Conservation (phyloP, 352 stramenopile genomes). For the Aphanomyces astaci region DNA sequence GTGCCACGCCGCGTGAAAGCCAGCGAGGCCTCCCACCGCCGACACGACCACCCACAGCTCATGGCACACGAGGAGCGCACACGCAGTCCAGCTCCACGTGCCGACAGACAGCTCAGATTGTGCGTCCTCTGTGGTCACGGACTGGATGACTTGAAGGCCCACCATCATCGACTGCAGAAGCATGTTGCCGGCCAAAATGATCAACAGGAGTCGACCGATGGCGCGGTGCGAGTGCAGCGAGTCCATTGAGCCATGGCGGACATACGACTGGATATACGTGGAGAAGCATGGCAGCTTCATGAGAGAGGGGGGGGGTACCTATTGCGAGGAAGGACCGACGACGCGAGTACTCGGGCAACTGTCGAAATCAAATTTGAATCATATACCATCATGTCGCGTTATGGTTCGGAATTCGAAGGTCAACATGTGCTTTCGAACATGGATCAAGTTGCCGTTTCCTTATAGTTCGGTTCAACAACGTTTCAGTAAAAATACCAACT, state of each 20-base stretch:
- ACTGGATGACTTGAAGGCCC: background rate
- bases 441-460: too few species aligned
- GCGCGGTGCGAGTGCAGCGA: background rate
- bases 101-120: background rate
- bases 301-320: background rate
- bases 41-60: slow-evolving; percentile 11
- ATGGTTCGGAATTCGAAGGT: background rate
- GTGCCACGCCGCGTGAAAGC: background rate
- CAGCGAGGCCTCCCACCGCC: background rate
- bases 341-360: too few species aligned
- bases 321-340: too few species aligned
- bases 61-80: background rate
- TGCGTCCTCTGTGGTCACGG: background rate
- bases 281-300: background rate
- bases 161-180: slow-evolving; percentile 10
- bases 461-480: too few species aligned
- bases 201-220: background rate
- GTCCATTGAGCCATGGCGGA: background rate
- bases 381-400: too few species aligned
- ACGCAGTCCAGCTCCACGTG: background rate
- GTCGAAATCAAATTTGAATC: too few species aligned
- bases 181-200: slow-evolving; percentile 14
- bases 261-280: background rate
- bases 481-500: too few species aligned
- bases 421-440: background rate